Conservation (phyloP, 805 yeast species). For the Yarrowia deformans region DNA sequence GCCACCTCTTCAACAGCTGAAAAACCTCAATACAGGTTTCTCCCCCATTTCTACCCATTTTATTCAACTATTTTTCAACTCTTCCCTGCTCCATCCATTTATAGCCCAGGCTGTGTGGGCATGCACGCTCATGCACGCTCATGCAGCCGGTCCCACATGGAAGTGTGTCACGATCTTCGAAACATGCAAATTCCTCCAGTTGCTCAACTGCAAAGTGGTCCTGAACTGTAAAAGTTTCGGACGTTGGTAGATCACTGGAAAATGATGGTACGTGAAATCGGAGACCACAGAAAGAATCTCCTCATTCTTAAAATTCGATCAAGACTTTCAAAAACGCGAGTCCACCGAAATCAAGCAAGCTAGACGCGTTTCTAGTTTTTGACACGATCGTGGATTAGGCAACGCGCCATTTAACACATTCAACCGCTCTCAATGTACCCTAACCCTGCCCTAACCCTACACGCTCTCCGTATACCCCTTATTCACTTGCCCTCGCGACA, state of each 20-base stretch:
- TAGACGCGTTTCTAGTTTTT: too few species aligned
- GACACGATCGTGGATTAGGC: not conserved
- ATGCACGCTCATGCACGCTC: not conserved
- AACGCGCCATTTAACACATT: constrained; percentile 7
- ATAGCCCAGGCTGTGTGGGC: constrained; percentile 4
- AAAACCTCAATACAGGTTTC: not conserved
- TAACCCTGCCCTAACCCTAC: constrained; percentile 19
- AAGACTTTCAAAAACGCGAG: not conserved
- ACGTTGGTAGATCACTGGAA: not conserved
- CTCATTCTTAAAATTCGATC: too few species aligned
- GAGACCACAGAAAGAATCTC: too few species aligned
- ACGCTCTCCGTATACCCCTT: constrained; percentile 2
- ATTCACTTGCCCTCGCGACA: constrained; percentile 25
- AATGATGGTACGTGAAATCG: not conserved
- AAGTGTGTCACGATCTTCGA: constrained; percentile 20
- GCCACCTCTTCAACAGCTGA: too few species aligned
- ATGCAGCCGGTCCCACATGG: constrained; percentile 7
- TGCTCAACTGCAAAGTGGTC: not conserved
- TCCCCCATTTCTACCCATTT: not conserved
- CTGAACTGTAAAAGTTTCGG: not conserved
- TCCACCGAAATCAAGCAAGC: not conserved
- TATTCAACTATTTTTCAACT: not conserved
- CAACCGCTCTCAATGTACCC: too few species aligned
- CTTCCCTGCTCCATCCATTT: too few species aligned
- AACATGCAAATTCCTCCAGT: constrained; percentile 10